Conservation (phyloP, 2,329 filamentous ascomycete species). For the Fusarium proliferatum region DNA sequence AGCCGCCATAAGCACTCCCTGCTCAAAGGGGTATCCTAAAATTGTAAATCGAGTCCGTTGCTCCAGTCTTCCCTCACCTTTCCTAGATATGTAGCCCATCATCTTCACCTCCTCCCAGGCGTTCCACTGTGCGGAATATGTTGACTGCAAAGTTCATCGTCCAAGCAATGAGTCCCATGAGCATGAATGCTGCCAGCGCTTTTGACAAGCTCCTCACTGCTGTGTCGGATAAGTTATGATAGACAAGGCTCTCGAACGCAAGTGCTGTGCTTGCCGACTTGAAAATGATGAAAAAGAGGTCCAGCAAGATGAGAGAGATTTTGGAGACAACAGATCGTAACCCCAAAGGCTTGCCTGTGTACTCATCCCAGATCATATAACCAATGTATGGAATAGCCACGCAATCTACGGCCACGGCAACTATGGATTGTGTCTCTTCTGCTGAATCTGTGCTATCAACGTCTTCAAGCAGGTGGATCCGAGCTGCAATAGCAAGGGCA, state of each 20-base stretch:
- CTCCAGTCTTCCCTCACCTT: neutral
- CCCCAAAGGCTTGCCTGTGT: conserved; percentile 91
- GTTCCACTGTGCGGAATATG: conserved; percentile 75
- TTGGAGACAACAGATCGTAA: conserved; percentile 86
- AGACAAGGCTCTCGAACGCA: conserved; percentile 85
- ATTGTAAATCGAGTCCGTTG: conserved; percentile 13
- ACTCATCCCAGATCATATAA: conserved; percentile 97
- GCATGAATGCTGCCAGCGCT: conserved; percentile 80
- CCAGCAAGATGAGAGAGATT: conserved; percentile 87
- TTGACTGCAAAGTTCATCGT: conserved; percentile 89
- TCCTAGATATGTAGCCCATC: conserved; percentile 41
- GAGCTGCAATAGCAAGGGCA: conserved; percentile 81
- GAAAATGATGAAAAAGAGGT: conserved; percentile 97
- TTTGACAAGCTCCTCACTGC: conserved; percentile 67
- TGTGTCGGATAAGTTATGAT: conserved; percentile 54
- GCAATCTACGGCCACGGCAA: conserved; percentile 89
- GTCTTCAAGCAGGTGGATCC: conserved; percentile 74
- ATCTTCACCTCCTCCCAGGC: conserved; percentile 66
- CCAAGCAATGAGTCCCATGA: conserved; percentile 90
- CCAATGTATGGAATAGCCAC: conserved; percentile 89
- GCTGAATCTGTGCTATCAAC: conserved; percentile 54
- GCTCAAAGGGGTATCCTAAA: conserved; percentile 37
- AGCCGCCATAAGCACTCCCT: conserved; percentile 27
- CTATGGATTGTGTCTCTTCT: conserved; percentile 81
- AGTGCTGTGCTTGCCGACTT: conserved; percentile 92